These are phyloP conservation scores for Thraustochytrium striatum DNA, from an alignment of 352 stramenopile genomes.

Conservation along the genomic window DNA sequence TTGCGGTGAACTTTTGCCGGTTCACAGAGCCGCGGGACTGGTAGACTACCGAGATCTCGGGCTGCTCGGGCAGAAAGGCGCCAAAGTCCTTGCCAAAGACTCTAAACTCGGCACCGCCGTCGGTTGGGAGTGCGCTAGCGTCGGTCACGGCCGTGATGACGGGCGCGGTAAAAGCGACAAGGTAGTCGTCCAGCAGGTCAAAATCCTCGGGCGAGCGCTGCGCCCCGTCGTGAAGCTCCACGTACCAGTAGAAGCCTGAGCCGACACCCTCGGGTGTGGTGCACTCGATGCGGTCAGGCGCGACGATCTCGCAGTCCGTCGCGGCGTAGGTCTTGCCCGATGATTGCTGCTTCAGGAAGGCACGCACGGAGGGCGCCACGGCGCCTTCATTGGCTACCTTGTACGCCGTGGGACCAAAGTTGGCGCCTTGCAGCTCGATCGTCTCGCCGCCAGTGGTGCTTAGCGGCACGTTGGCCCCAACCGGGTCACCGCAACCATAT, in stretches of 20 bases:
- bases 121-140: not conserved
- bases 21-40: not conserved
- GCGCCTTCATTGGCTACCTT: slow-evolving; percentile 21
- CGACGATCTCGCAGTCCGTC: not conserved
- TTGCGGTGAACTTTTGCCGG: not conserved
- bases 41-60: slow-evolving; percentile 8
- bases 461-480: not conserved
- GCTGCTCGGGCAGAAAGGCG: not conserved
- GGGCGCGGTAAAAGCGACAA: slow-evolving; percentile 26
- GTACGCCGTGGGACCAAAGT: slow-evolving; percentile 23
- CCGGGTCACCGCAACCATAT: not conserved
- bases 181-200: not conserved
- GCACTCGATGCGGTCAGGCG: not conserved
- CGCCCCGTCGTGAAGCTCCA: not conserved
- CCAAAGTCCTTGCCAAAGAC: slow-evolving; percentile 30
- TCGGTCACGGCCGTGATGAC: not conserved
- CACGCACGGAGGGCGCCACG: not conserved
- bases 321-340: not conserved
- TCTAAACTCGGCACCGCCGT: not conserved
- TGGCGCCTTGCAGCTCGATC: not conserved
- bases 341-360: slow-evolving; percentile 21
- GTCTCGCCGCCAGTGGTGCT: slow-evolving; percentile 8
- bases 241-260: slow-evolving; percentile 7
- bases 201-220: slow-evolving; percentile 7
- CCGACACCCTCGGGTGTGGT: not conserved